Evolutionary conservation across 1,284 basidiomycete species (phyloP), one percentile per base, ranked within the genome.

Genomic region (Xanthoconium separans): DNA sequence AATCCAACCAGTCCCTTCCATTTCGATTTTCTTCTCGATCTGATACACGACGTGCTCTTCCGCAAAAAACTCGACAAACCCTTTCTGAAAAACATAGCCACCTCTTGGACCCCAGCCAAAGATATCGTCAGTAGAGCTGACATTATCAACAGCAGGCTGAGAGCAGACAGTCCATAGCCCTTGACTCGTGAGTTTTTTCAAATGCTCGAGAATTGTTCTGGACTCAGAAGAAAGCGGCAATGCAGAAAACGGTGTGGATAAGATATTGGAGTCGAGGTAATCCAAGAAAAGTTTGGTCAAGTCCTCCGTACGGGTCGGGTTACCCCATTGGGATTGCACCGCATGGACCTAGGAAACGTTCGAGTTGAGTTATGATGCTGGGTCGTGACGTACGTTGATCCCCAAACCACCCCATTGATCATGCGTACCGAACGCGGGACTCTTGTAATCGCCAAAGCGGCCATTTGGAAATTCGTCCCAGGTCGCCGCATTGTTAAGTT

Each of bases 401-500:
- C 74, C 77, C 15, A 78, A 77, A 46, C 82, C 81, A 47, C 85
- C 86, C 88, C 89, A 92, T 8, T 79, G 85, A 59, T 86, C 86
- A 60, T 83, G 82, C 45, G 78, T 85, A 53, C 97, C 97, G 65
- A 91, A 99, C 0, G 96, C 96, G 7, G 96, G 96, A 76, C 91
- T 95, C 67, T 97, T 91, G 62, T 91, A 92, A 70, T 99, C 97
- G 58, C 97, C 97, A 71, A 98, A 99, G n/a, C 96, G 87, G 50
- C 96, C 96, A 67, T 99, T 99, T 5, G 96, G 96, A 70, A 97
- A 99, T 70, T 99, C 97, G 70, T 99, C 97, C 96, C 96, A 99
- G 20, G 83, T 84, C 3, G 85, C 79, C 0, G 87, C 86, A 57
- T 85, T 81, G 63, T 89, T 90, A 8, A 87, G 73, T 59, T 91